A percentile compares a stretch with the other conserved stretches of the same genome.
Conservation (phyloP, 1,284 basidiomycete genomes). For the Trametes pubescens region DNA sequence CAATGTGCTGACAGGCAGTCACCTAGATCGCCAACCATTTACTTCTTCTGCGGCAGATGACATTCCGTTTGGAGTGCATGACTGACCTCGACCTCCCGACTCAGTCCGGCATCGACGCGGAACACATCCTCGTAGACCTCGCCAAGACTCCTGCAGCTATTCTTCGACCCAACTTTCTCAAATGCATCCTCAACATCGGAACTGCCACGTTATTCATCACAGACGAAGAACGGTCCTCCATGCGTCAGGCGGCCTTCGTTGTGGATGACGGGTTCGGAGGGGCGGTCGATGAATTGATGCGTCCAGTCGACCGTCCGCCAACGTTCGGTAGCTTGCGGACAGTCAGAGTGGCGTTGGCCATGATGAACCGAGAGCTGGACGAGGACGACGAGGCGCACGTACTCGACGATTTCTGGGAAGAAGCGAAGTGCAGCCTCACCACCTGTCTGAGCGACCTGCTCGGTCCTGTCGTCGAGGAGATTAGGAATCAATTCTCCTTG, state of each 20-base stretch:
- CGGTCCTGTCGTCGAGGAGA: slow-evolving; percentile 55
- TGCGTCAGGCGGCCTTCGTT: slow-evolving; percentile 67
- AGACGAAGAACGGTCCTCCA: slow-evolving; percentile 61
- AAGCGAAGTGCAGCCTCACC: slow-evolving; percentile 61
- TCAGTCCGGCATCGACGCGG: slow-evolving; percentile 68
- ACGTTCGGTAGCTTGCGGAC: slow-evolving; percentile 59
- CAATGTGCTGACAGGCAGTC: not conserved
- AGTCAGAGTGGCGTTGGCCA: slow-evolving; percentile 66
- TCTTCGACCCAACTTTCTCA: slow-evolving; percentile 62
- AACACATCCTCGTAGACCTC: slow-evolving; percentile 70
- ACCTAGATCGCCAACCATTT: slow-evolving; percentile 71
- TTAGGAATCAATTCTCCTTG: slow-evolving; percentile 59
- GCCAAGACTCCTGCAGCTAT: slow-evolving; percentile 67
- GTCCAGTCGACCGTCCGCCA: slow-evolving; percentile 57
- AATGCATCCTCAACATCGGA: slow-evolving; percentile 60
- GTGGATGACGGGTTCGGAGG: slow-evolving; percentile 69
- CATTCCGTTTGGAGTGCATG: slow-evolving; percentile 69
- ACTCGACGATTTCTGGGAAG: slow-evolving; percentile 65
- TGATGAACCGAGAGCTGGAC: slow-evolving; percentile 61
- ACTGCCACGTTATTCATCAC: slow-evolving; percentile 66
- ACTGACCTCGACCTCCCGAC: slow-evolving; percentile 66
- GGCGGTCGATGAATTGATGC: slow-evolving; percentile 68
- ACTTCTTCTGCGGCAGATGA: slow-evolving; percentile 68
- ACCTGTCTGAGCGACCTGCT: slow-evolving; percentile 63
- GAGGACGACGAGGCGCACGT: slow-evolving; percentile 61